These are phyloP conservation scores for Mycena galopus DNA, from an alignment of 768 basidiomycete species.

Conservation along the genomic window DNA sequence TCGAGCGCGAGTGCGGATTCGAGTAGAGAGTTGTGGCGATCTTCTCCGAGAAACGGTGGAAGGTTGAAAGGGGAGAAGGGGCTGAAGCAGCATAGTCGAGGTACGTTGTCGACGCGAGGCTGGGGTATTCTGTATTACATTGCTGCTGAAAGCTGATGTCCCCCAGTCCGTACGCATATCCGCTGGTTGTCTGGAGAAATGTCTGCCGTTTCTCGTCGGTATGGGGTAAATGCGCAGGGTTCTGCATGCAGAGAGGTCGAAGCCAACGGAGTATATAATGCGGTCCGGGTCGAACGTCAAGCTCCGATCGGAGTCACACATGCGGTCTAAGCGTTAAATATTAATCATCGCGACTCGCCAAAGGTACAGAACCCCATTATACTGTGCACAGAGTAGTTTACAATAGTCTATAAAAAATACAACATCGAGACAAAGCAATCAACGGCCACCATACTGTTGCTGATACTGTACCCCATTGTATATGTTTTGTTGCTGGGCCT, in stretches of 20 bases:
- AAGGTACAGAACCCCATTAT: neutral
- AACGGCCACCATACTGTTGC: conserved; percentile 34
- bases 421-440: conserved; percentile 10
- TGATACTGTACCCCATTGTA: conserved; percentile 25
- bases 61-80: conserved; percentile 26
- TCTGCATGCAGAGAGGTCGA: conserved; percentile 12
- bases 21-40: conserved; percentile 29
- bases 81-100: conserved; percentile 36
- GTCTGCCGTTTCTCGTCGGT: conserved; percentile 19
- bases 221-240: conserved; percentile 20
- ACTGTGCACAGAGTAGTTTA: conserved; percentile 3
- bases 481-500: conserved; percentile 28
- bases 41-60: conserved; percentile 19
- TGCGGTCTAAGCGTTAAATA: conserved; percentile 9
- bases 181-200: conserved; percentile 21
- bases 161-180: conserved; percentile 33
- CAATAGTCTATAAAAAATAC: conserved; percentile 15
- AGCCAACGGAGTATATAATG: neutral
- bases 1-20: conserved; percentile 36
- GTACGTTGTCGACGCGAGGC: conserved; percentile 29
- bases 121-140: conserved; percentile 26
- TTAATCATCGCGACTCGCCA: too few species aligned
- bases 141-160: conserved; percentile 15
- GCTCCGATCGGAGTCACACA: neutral
- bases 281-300: too few species aligned